A percentile compares a stretch with the other conserved stretches of the same genome.
Conservation (phyloP, 371 early-diverging fungal species). For the Mucor velutinosus region DNA sequence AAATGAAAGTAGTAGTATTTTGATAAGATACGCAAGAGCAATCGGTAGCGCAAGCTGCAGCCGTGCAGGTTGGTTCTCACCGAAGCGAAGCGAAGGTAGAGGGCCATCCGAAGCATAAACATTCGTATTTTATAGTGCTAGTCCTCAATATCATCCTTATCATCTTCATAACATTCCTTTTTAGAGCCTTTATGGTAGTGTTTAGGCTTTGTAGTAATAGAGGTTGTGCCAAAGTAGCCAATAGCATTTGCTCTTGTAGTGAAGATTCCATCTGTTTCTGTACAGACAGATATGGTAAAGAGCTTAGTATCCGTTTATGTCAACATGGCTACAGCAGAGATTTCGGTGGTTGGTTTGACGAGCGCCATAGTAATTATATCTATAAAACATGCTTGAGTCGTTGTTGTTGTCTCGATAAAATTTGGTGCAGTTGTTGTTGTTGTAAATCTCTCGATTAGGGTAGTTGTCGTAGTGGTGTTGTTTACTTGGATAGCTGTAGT, state of each 20-base stretch:
- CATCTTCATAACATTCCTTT: not conserved
- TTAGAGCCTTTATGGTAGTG: not conserved
- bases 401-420: not conserved
- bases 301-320: not conserved
- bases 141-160: not conserved
- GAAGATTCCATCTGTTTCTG: not conserved
- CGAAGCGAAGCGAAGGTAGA: no score
- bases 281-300: not conserved
- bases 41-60: no score
- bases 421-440: no score
- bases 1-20: no score
- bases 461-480: not conserved
- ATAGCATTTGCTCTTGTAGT: not conserved
- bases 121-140: no score
- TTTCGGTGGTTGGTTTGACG: not conserved
- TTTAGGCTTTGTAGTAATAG: not conserved
- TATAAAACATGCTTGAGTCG: not conserved
- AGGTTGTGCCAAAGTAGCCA: not conserved
- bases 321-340: not conserved
- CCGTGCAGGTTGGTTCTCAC: no score
- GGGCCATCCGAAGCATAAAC: no score
- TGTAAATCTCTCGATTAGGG: no score
- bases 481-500: no score
- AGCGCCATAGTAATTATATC: not conserved
- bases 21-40: no score